A percentile compares a stretch with the other conserved stretches of the same genome.
phyloP scores from a whole-genome alignment of 345 rosid genomes.

The Eucalyptus sp. region DNA sequence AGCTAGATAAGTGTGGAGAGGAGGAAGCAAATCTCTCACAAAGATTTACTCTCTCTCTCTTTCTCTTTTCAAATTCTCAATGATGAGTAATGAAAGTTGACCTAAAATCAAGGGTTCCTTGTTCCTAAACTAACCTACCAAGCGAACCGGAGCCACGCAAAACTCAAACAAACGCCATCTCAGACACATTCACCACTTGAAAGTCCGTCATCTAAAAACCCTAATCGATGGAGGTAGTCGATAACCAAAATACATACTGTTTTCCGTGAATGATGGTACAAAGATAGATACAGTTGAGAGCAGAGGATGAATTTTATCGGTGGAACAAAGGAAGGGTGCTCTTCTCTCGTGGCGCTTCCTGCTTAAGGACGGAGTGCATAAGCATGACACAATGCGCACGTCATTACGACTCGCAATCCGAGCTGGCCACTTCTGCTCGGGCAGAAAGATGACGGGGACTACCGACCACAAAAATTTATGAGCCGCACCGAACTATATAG shows the following conservation, averaged over 20 bases:
- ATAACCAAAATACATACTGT: neutral
- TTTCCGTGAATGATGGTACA: neutral
- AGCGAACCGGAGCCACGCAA: neutral
- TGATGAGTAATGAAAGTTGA: neutral
- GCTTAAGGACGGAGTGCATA: neutral
- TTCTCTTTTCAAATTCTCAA: neutral
- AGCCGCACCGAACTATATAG: neutral
- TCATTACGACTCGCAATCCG: neutral
- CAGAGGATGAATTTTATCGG: neutral
- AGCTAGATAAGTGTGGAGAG: neutral
- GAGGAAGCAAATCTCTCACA: neutral
- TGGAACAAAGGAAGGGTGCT: neutral
- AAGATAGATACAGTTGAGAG: neutral
- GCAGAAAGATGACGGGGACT: neutral
- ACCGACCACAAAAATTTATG: neutral
- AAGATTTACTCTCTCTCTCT: neutral
- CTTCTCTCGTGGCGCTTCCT: neutral
- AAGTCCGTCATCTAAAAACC: neutral
- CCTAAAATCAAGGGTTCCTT: neutral
- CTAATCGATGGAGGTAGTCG: neutral
- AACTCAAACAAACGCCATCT: neutral
- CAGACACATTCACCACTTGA: neutral
- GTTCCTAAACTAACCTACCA: neutral
- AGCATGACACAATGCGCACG: neutral
- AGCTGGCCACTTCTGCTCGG: neutral